Percentiles rank a stretch among this genome's conserved stretches.
These are phyloP conservation scores for Rhodotorula glutinis DNA, from an alignment of 1,284 basidiomycete species.

Conservation along the genomic window DNA sequence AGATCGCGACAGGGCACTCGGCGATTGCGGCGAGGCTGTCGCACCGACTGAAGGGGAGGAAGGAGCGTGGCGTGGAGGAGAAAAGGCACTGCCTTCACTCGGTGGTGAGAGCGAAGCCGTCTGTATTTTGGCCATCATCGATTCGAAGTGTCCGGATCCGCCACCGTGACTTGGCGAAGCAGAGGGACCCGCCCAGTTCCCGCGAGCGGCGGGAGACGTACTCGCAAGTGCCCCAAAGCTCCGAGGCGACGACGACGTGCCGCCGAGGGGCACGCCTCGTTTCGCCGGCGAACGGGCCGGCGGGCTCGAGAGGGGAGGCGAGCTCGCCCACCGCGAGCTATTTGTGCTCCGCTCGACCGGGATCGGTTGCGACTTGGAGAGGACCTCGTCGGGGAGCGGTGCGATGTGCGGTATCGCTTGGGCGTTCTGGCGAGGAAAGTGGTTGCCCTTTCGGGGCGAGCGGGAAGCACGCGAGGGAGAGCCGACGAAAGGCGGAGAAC, in stretches of 20 bases:
- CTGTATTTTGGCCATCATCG: conserved; percentile 18
- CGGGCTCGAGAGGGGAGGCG: background rate
- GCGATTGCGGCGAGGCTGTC: background rate
- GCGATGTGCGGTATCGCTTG: background rate
- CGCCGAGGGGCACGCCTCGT: background rate
- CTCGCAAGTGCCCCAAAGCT: background rate
- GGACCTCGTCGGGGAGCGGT: background rate
- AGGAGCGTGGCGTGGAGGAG: background rate
- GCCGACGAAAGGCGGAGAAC: background rate
- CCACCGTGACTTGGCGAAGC: no score
- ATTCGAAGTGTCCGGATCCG: conserved; percentile 22
- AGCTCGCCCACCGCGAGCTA: conserved; percentile 12
- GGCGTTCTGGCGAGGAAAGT: background rate
- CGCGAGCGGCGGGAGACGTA: background rate
- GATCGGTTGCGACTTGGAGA: conserved; percentile 5
- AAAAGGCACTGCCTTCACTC: background rate
- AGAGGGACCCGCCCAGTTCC: no score
- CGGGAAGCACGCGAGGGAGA: background rate
- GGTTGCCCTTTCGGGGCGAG: conserved; percentile 1
- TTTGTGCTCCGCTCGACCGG: conserved; percentile 1
- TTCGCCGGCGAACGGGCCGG: background rate
- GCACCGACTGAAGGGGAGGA: background rate
- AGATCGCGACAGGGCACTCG: background rate
- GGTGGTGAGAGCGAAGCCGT: background rate
- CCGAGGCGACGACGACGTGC: background rate